These are phyloP conservation scores for Geoglossum cookeanum DNA, from an alignment of 2,329 filamentous ascomycete genomes.

Conservation along the genomic window DNA sequence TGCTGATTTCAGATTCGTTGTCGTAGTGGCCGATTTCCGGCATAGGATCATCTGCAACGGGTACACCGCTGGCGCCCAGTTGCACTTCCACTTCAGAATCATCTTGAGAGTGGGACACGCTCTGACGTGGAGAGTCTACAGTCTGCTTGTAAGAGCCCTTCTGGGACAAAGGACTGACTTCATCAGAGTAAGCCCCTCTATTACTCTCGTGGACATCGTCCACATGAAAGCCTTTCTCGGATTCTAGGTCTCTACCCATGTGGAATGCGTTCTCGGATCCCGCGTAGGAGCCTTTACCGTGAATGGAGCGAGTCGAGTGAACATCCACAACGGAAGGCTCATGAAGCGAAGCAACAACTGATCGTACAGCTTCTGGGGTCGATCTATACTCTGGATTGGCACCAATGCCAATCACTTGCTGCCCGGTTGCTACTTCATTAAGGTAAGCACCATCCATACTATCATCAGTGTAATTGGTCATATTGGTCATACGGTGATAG, in stretches of 20 bases:
- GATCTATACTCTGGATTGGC: constrained; percentile 63
- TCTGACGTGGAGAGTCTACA: not conserved
- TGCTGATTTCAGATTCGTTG: constrained; percentile 46
- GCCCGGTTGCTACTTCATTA: constrained; percentile 41
- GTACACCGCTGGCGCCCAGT: constrained; percentile 51
- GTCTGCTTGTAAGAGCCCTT: not conserved
- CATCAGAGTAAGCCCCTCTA: not conserved
- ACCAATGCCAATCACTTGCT: constrained; percentile 50
- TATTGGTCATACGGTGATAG: constrained; percentile 21
- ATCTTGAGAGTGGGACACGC: not conserved
- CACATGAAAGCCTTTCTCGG: not conserved
- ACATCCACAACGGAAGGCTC: constrained; percentile 58
- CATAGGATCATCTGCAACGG: constrained; percentile 49
- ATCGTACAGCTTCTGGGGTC: constrained; percentile 57
- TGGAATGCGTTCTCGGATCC: not conserved
- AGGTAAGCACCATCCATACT: constrained; percentile 35
- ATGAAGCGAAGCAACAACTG: constrained; percentile 75
- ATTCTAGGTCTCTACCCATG: not conserved
- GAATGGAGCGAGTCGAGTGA: constrained; percentile 2
- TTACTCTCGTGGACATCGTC: not conserved
- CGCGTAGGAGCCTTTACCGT: constrained; percentile 1
- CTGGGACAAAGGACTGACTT: not conserved
- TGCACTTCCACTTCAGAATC: constrained; percentile 24
- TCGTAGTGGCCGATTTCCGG: constrained; percentile 57
- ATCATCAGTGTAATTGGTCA: constrained; percentile 34